Percentiles rank a stretch among this genome's conserved stretches.
Evolutionary conservation across 495 filamentous ascomycete species (phyloP).

Genomic region (Annulohypoxylon bovei): DNA sequence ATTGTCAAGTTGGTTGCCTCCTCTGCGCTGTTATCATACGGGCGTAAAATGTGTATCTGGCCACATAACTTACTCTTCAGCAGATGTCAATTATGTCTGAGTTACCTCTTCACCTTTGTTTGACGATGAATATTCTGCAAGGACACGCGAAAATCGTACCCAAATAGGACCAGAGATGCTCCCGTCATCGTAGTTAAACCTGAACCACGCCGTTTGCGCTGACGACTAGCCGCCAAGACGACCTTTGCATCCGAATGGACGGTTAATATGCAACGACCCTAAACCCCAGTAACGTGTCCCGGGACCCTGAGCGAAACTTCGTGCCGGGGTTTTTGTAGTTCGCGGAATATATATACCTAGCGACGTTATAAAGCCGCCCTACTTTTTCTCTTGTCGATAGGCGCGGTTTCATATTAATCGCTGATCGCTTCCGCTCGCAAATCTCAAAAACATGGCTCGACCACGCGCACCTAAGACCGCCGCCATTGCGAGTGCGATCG

Average conservation of each 20-base stretch:
- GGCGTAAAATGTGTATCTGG: neutral
- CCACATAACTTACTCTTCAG: neutral
- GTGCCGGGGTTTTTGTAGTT: constrained; percentile 14
- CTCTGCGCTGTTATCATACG: neutral
- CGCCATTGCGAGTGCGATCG: constrained; percentile 30
- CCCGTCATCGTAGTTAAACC: constrained; percentile 27
- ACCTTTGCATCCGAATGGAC: constrained; percentile 41
- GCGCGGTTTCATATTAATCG: neutral
- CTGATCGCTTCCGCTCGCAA: neutral
- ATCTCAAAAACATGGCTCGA: constrained; percentile 26
- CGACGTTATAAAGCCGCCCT: constrained; percentile 21
- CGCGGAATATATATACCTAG: constrained; percentile 26
- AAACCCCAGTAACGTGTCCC: constrained; percentile 25
- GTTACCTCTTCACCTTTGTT: neutral
- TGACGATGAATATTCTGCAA: constrained; percentile 3
- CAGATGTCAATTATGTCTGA: constrained; percentile 4
- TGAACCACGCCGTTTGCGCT: constrained; percentile 23
- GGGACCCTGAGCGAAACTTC: constrained; percentile 6
- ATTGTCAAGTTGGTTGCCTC: constrained; percentile 1
- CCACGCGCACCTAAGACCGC: constrained; percentile 27
- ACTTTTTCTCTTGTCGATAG: constrained; percentile 3
- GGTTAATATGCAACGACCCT: constrained; percentile 42
- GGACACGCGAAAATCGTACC: neutral
- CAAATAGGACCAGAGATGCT: neutral
- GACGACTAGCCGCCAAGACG: constrained; percentile 37